Evolutionary conservation across 257 asterid genomes (phyloP), one percentile per base, ranked within the genome.

Genomic region (Solanum ahanhuiri): DNA sequence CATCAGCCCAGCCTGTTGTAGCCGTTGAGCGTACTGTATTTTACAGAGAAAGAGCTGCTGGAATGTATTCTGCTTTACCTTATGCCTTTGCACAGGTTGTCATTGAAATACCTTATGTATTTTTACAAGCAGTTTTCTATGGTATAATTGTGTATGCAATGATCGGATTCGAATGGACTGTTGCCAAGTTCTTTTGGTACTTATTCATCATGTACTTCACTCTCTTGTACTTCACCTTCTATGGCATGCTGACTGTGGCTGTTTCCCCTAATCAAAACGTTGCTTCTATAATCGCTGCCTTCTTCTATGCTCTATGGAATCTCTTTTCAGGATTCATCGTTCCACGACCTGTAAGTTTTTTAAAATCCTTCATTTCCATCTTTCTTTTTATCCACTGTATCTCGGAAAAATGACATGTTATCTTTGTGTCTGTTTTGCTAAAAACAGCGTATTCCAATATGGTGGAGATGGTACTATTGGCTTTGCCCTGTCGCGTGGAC

Each of bases 401-500:
- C 58, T 37, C 30, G 2, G n/a, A 75, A 64, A 20, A 20, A 33
- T 12, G n/a, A 35, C 12, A 39, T 43, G 63, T 43, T 77, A 75
- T 12, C 12, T 4, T 39, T 51, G 22, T 51, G 3, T n/a, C 11
- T 12, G 15, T 25, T 15, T 67, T 63, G 20, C 12, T 43, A 23
- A 28, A 35, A 31, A 45, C 88, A 91, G 95, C 82, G 89, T 5
- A 90, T 90, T 17, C 95, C 95, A 3, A 83, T 91, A 76, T 92
- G 93, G 95, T 93, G 95, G 95, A 91, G 93, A 87, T 93, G 95
- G 95, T 90, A 84, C 76, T 88, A 88, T 73, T 90, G 94, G 95
- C 89, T 67, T n/a, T 77, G 77, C 39, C 95, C 94, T 1, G 85
- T 90, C 3, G 57, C 95, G 1, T 93, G 92, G 92, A 89, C 94